Evolutionary conservation across 73 alveolate genomes (phyloP), one percentile per base, ranked within the genome.

Genomic region (Halteria grandinella): DNA sequence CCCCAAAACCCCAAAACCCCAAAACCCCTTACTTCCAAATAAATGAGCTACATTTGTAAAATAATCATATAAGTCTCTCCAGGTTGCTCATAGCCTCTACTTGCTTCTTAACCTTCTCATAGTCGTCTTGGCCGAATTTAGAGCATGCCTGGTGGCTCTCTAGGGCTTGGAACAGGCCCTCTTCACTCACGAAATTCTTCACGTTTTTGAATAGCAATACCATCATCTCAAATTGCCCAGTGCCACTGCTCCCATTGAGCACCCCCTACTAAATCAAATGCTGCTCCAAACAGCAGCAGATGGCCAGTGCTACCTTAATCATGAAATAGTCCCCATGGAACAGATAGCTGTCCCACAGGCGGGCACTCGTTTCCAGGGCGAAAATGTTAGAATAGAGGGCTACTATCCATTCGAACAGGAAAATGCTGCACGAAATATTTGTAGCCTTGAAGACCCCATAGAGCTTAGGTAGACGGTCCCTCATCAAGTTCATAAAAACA

Each of bases 381-480:
- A 83, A 83, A 5, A 59, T 43, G 44, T 74, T 83, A 0, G 92
- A 83, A 40, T 75, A 83, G 50, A 71, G 53, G 1, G 92, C 76
- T 14, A 83, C 77, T 0, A 83, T 53, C 92, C 92, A 83, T 60
- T 83, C 92, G 37, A 83, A 83, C 29, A 83, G 75, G 73, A 83
- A 83, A 0, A 83, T 37, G 15, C 64, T 37, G 53, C 83, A 81
- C 7, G 87, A 34, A 10, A 83, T 60, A 39, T 55, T 73, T 21
- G 83, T 58, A 39, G 85, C 77, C 75, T 89, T 53, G 53, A 92
- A 80, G 79, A 78, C 83, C 8, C 79, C 77, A 52, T 63, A 74
- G 59, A 92, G 74, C 34, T 84, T 74, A 0, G 98, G 96, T 52
- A 87, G 79, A 45, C 89, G 77, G 24, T 73, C 83, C 33, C 71